Conservation (phyloP, 768 basidiomycete genomes). For the Daedaleopsis sinensis region DNA sequence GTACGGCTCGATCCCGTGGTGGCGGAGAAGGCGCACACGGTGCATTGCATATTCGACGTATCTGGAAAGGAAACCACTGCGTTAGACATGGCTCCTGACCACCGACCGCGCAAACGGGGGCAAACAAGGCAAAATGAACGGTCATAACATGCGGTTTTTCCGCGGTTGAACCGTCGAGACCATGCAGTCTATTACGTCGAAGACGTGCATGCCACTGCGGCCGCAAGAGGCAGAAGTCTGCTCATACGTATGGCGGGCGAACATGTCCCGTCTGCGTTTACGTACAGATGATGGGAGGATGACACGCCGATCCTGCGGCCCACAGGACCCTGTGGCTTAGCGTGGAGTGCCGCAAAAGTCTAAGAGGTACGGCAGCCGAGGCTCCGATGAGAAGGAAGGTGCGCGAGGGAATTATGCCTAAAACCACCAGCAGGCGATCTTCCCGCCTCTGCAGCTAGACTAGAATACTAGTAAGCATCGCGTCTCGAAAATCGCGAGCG, state of each 20-base stretch:
- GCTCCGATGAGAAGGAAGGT: neutral
- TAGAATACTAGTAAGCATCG: neutral
- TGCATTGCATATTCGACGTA: constrained; percentile 98
- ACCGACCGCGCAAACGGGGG: neutral
- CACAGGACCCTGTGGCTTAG: constrained; percentile 12
- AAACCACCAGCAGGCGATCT: neutral
- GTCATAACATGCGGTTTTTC: constrained; percentile 5
- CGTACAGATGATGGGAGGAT: constrained; percentile 19
- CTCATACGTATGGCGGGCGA: constrained; percentile 2
- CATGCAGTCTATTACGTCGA: constrained; percentile 3
- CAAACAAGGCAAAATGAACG: neutral
- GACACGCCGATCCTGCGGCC: constrained; percentile 14
- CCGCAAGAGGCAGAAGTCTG: constrained; percentile 11
- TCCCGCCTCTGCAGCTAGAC: neutral
- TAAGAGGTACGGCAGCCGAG: constrained; percentile 20
- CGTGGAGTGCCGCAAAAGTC: constrained; percentile 15
- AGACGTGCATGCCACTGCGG: constrained; percentile 6
- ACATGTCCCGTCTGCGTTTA: constrained; percentile 13
- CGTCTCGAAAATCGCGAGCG: neutral
- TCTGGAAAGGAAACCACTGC: constrained; percentile 43
- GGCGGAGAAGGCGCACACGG: constrained; percentile 80
- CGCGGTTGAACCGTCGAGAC: constrained; percentile 13
- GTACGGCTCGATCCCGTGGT: constrained; percentile 85
- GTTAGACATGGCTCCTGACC: constrained; percentile 6
- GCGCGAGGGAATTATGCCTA: neutral